Percentiles rank a stretch among this genome's conserved stretches.
Evolutionary conservation across 2,329 filamentous ascomycete species (phyloP).

Genomic region (Colletotrichum tropicicola): DNA sequence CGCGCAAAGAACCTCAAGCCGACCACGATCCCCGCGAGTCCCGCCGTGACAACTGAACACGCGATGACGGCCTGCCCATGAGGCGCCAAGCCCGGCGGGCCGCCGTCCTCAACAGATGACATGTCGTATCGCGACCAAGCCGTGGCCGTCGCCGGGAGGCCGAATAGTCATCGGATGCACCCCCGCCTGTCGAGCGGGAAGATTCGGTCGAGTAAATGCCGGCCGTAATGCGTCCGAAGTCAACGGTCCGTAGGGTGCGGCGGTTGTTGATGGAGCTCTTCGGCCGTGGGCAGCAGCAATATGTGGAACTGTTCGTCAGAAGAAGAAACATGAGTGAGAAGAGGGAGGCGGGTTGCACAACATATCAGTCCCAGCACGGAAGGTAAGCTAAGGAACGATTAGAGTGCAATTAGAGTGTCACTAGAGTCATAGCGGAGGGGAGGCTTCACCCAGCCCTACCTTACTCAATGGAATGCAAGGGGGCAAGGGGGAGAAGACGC

Average conservation of each 20-base stretch:
- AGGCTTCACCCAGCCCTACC: not conserved
- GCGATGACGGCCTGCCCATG: conserved; percentile 16
- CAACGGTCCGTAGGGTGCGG: no score
- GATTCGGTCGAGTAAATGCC: not conserved
- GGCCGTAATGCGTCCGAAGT: no score
- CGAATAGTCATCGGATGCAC: conserved; percentile 7
- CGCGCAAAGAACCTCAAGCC: conserved; percentile 23
- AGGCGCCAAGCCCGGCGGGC: conserved; percentile 5
- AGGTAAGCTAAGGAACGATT: not conserved
- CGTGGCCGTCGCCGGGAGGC: not conserved
- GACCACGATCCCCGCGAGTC: conserved; percentile 12
- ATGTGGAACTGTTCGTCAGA: no score
- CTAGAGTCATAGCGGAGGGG: not conserved
- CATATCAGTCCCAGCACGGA: not conserved
- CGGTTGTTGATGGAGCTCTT: no score
- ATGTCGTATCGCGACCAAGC: conserved; percentile 2
- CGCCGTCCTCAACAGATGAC: conserved; percentile 9
- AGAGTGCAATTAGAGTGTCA: not conserved
- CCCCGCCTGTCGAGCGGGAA: no score
- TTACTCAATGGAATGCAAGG: not conserved
- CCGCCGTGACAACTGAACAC: not conserved
- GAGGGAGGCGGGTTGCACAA: not conserved
- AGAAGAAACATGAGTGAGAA: no score
- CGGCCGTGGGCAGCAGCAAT: no score
- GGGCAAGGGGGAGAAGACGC: not conserved